phyloP scores from a whole-genome alignment of 2,329 filamentous ascomycete genomes.

The Arthroderma sp. region DNA sequence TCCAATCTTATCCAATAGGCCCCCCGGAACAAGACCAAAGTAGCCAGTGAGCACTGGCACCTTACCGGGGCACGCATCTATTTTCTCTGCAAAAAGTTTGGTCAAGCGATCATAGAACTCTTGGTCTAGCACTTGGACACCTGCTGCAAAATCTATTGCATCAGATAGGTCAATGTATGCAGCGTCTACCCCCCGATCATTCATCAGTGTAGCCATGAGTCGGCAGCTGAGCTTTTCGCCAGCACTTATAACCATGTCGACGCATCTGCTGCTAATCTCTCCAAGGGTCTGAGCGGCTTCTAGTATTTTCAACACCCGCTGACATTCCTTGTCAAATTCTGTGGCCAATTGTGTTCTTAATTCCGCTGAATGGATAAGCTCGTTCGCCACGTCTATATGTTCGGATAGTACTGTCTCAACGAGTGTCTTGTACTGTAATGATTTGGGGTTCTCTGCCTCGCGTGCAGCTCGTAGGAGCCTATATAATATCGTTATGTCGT shows the following conservation, averaged over 20 bases:
- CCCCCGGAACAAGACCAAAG: slow-evolving; percentile 86
- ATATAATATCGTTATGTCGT: neutral
- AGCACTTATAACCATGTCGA: slow-evolving; percentile 83
- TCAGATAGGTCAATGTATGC: slow-evolving; percentile 86
- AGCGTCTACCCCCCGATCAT: slow-evolving; percentile 68
- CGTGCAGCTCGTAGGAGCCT: slow-evolving; percentile 39
- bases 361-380: slow-evolving; percentile 46
- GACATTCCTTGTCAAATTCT: slow-evolving; percentile 67
- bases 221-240: slow-evolving; percentile 92
- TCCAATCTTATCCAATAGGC: slow-evolving; percentile 80
- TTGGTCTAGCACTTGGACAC: slow-evolving; percentile 48
- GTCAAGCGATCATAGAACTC: slow-evolving; percentile 59
- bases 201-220: slow-evolving; percentile 75
- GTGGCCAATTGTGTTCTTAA: slow-evolving; percentile 49
- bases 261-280: slow-evolving; percentile 65
- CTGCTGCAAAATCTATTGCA: slow-evolving; percentile 53
- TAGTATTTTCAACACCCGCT: slow-evolving; percentile 63
- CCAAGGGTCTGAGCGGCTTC: slow-evolving; percentile 49
- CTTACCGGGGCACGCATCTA: slow-evolving; percentile 52
- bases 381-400: slow-evolving; percentile 61
- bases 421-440: slow-evolving; percentile 55
- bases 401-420: slow-evolving; percentile 73
- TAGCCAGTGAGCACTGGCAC: slow-evolving; percentile 82
- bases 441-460: slow-evolving; percentile 37
- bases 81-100: slow-evolving; percentile 49